These are phyloP conservation scores for Beauveria scarabaeidicola DNA, from an alignment of 2,329 filamentous ascomycete species.

Conservation along the genomic window DNA sequence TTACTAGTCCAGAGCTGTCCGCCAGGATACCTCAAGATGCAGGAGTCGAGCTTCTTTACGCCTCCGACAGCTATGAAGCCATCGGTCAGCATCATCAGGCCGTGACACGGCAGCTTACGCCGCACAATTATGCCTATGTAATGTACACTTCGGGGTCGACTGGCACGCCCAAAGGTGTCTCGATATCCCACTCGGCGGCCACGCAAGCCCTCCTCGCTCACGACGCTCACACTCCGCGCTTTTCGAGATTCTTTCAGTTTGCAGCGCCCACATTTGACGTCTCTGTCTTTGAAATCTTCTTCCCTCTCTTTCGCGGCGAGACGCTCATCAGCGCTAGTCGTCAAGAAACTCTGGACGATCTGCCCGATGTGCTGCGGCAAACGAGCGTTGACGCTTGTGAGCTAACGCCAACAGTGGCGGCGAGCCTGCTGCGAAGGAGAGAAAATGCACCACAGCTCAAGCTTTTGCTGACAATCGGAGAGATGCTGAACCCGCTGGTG, in stretches of 20 bases:
- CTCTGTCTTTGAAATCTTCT: slow-evolving; percentile 92
- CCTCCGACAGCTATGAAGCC: slow-evolving; percentile 20
- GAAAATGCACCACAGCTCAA: slow-evolving; percentile 58
- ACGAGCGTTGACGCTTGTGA: slow-evolving; percentile 76
- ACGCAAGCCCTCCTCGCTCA: slow-evolving; percentile 80
- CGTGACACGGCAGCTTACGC: slow-evolving; percentile 13
- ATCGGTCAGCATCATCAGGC: background rate
- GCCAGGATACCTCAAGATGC: slow-evolving; percentile 28
- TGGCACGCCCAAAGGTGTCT: slow-evolving; percentile 80
- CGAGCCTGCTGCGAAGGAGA: slow-evolving; percentile 63
- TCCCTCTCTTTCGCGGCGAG: slow-evolving; percentile 63
- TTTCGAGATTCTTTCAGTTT: slow-evolving; percentile 80
- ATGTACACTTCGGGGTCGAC: slow-evolving; percentile 94
- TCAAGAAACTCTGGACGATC: slow-evolving; percentile 62
- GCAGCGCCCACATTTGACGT: slow-evolving; percentile 91
- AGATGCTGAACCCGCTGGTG: slow-evolving; percentile 77
- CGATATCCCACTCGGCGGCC: slow-evolving; percentile 68
- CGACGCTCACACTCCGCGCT: slow-evolving; percentile 64
- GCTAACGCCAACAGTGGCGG: slow-evolving; percentile 79
- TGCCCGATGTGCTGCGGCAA: slow-evolving; percentile 55
- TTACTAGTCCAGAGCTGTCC: slow-evolving; percentile 49
- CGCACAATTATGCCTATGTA: slow-evolving; percentile 63
- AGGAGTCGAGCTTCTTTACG: slow-evolving; percentile 27
- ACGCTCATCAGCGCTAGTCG: slow-evolving; percentile 68
- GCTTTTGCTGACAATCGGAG: slow-evolving; percentile 77